Evolutionary conservation across 2,329 filamentous ascomycete species (phyloP), one percentile per base, ranked within the genome.

Genomic region (Xylariaceae sp.): DNA sequence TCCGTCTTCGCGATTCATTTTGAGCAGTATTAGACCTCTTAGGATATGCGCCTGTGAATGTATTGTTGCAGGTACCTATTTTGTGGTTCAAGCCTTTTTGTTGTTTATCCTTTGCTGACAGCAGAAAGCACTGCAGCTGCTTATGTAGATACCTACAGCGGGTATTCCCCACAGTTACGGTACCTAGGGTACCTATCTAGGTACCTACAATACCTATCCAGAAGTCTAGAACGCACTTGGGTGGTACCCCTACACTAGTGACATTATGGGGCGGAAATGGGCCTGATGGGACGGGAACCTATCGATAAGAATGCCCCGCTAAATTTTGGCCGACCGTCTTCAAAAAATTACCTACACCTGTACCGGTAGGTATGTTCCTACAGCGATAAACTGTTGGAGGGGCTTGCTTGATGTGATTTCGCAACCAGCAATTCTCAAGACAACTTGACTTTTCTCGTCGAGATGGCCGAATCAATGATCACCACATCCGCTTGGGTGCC

Each of bases 401-500:
- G 63, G 32, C 32, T 34, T 53, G 8, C 8, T 40, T 19, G 39
- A 39, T 31, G 30, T 29, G 47, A 45, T 51, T 50, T 50, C 47
- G 29, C 27, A 51, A 26, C 35, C 45, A 32, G 27, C 32, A 48
- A 31, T 39, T 40, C 29, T 32, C 9, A 11, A 51, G 48, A 26
- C 4, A 11, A 9, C 12, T 35, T n/a, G 47, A 42, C 31, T 35
- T 6, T n/a, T 19, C 7, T 26, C 32, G 12, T 35, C 34, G 12
- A 41, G 3, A 81, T 81, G 78, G 64, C 65, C 70, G 58, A 57
- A 5, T 86, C 86, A 64, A 91, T 90, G 87, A 89, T 90, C 60
- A 89, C 88, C 47, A 83, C 86, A 27, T 83, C 87, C 26, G 74
- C 85, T 50, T 91, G 87, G 87, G 87, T 90, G 68, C 85, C 86